Conservation (phyloP, 2,329 filamentous ascomycete species). For the Pestalotiopsis sp. region DNA sequence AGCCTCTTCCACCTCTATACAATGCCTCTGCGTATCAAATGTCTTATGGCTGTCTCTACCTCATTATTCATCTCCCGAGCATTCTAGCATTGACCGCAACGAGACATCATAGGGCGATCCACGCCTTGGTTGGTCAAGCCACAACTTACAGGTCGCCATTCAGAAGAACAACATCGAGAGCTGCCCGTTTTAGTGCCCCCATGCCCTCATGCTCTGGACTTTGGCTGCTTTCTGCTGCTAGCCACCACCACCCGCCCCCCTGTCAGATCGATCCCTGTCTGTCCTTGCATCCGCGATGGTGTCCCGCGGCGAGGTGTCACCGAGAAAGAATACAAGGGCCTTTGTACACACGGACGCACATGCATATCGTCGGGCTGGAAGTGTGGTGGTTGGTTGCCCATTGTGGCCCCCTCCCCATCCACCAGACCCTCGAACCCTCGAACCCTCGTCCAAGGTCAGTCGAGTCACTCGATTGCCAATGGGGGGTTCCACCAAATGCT, state of each 20-base stretch:
- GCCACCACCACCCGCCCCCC: constrained; percentile 12
- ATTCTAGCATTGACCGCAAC: neutral
- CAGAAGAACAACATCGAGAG: constrained; percentile 16
- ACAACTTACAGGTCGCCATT: neutral
- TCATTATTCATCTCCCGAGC: neutral
- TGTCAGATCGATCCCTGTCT: constrained; percentile 25
- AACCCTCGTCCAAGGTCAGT: neutral
- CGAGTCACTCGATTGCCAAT: constrained; percentile 24
- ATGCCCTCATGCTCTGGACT: constrained; percentile 11
- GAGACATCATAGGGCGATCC: neutral
- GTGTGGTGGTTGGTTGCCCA: constrained; percentile 29
- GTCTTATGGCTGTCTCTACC: constrained; percentile 16
- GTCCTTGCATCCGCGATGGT: constrained; percentile 30
- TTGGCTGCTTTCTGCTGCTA: neutral
- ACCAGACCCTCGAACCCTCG: too few relatives aligned
- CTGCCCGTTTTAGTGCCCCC: constrained; percentile 21
- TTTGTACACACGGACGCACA: constrained; percentile 15
- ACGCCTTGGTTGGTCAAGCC: neutral
- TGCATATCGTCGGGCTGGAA: constrained; percentile 29
- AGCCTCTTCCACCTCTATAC: too few relatives aligned
- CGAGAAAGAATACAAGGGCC: constrained; percentile 31
- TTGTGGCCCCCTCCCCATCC: constrained; percentile 19
- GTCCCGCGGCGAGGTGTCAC: constrained; percentile 23
- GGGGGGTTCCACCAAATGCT: constrained; percentile 27
- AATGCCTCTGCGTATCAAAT: too few relatives aligned